phyloP scores from a whole-genome alignment of 768 basidiomycete species.

The Termitomyces sp. region DNA sequence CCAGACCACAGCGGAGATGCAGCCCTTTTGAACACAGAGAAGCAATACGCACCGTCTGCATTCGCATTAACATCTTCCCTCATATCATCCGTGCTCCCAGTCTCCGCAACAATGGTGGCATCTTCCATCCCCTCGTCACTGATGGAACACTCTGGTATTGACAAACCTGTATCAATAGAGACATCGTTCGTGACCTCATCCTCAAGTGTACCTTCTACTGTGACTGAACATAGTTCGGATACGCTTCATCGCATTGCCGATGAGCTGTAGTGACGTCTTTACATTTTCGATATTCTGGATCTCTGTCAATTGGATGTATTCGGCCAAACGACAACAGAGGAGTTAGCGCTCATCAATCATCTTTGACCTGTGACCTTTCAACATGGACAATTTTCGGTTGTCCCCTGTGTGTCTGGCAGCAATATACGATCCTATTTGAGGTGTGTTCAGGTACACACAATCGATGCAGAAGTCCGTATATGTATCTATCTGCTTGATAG shows the following conservation, averaged over 20 bases:
- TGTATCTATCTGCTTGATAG: too few species aligned
- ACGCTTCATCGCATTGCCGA: not conserved
- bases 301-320: not conserved
- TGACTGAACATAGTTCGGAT: not conserved
- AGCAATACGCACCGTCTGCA: conserved; percentile 15
- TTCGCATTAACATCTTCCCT: not conserved
- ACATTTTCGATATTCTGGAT: not conserved
- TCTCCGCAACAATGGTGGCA: not conserved
- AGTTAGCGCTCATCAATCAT: too few species aligned
- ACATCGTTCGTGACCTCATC: not conserved
- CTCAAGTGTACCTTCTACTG: not conserved
- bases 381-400: too few species aligned
- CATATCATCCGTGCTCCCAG: conserved; percentile 1
- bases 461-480: too few species aligned
- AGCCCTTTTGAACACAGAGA: conserved; percentile 28
- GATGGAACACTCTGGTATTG: not conserved
- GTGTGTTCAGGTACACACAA: too few species aligned
- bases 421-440: too few species aligned
- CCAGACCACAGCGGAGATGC: conserved; percentile 43
- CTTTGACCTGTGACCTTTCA: too few species aligned
- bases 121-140: not conserved
- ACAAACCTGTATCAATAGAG: not conserved
- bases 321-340: not conserved
- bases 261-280: conserved; percentile 4
- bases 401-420: not conserved